These are phyloP conservation scores for Fusarium musae DNA, from an alignment of 2,329 filamentous ascomycete genomes.

Conservation along the genomic window DNA sequence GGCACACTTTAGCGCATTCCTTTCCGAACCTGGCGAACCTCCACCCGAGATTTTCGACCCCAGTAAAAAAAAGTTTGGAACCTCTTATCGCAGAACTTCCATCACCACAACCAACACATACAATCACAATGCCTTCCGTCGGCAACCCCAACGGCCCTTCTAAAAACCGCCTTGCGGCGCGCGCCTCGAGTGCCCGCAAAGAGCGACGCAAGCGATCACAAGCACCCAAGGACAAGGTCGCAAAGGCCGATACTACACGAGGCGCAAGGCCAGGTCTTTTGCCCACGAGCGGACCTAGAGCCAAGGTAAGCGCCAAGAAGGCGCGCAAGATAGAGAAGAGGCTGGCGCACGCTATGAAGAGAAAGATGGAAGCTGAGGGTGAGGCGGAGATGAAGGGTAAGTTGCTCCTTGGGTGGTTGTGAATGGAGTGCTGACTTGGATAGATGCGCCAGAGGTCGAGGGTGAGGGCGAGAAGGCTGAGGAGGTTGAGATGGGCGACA, in stretches of 20 bases:
- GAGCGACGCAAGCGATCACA: slow-evolving; percentile 55
- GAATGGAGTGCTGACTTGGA: background rate
- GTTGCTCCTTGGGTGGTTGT: slow-evolving; percentile 14
- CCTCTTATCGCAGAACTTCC: slow-evolving; percentile 23
- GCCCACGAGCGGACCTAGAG: slow-evolving; percentile 65
- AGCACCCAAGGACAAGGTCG: slow-evolving; percentile 52
- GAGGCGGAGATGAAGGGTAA: slow-evolving; percentile 62
- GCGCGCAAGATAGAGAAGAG: slow-evolving; percentile 66
- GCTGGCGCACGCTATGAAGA: slow-evolving; percentile 62
- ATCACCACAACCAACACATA: slow-evolving; percentile 2
- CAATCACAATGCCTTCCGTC: slow-evolving; percentile 61
- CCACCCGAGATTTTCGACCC: slow-evolving; percentile 34
- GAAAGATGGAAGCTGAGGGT: slow-evolving; percentile 62
- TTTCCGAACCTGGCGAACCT: slow-evolving; percentile 27
- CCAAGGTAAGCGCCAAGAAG: slow-evolving; percentile 65
- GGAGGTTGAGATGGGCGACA: slow-evolving; percentile 46
- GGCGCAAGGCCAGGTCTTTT: slow-evolving; percentile 65
- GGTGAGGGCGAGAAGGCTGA: slow-evolving; percentile 22
- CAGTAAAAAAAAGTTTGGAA: slow-evolving; percentile 29
- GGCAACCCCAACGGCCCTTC: slow-evolving; percentile 69
- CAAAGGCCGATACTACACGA: slow-evolving; percentile 57
- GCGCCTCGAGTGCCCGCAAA: slow-evolving; percentile 58
- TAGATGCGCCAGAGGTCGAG: slow-evolving; percentile 41
- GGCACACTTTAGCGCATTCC: slow-evolving; percentile 18
- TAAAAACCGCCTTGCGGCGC: slow-evolving; percentile 62